Evolutionary conservation across 2,329 filamentous ascomycete genomes (phyloP).

Genomic region (Zymoseptoria tritici): DNA sequence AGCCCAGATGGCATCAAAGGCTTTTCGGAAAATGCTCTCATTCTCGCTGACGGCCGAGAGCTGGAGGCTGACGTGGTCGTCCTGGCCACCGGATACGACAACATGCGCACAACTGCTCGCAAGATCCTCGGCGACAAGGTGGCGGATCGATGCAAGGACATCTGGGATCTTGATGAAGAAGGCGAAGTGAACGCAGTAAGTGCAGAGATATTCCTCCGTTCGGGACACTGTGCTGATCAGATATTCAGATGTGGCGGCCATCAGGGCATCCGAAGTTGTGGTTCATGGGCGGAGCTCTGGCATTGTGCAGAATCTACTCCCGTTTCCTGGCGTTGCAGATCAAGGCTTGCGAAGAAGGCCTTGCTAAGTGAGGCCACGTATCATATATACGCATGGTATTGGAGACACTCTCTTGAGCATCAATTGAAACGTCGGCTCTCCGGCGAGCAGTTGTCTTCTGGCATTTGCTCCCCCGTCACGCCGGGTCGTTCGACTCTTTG

Average conservation of each 20-base stretch:
- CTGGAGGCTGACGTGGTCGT: slow-evolving; percentile 58
- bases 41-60: slow-evolving; percentile 45
- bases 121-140: slow-evolving; percentile 55
- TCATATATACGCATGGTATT: neutral
- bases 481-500: no score
- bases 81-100: slow-evolving; percentile 51
- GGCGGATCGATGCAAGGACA: slow-evolving; percentile 49
- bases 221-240: neutral
- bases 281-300: slow-evolving; percentile 35
- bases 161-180: slow-evolving; percentile 36
- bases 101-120: slow-evolving; percentile 59
- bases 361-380: slow-evolving; percentile 2
- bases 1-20: slow-evolving; percentile 44
- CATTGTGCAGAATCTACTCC: slow-evolving; percentile 32
- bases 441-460: no score
- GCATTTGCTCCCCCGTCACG: no score
- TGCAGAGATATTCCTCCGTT: neutral
- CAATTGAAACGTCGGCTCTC: no score
- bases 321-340: slow-evolving; percentile 36
- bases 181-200: slow-evolving; percentile 27
- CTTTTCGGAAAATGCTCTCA: slow-evolving; percentile 40
- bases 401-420: neutral
- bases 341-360: slow-evolving; percentile 33
- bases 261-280: slow-evolving; percentile 35
- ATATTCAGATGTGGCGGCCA: slow-evolving; percentile 32